phyloP scores from a whole-genome alignment of 352 stramenopile species.

The Pythium dissotocum region DNA sequence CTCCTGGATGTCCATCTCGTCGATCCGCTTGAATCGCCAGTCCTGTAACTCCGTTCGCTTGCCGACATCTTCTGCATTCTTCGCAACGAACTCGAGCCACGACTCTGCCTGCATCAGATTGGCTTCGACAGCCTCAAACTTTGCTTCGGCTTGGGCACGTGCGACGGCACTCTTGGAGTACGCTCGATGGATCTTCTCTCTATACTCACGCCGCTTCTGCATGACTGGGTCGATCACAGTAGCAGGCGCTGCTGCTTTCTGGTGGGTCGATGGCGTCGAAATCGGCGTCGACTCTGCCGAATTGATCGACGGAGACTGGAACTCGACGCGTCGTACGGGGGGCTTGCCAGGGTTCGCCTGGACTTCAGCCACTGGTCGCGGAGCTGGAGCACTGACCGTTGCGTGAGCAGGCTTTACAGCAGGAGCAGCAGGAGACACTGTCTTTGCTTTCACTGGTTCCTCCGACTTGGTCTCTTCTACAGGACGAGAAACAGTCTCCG shows the following conservation, averaged over 20 bases:
- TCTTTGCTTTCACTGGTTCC: not conserved
- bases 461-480: not conserved
- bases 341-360: not conserved
- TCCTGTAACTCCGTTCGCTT: conserved; percentile 77
- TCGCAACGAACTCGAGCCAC: conserved; percentile 60
- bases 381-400: not conserved
- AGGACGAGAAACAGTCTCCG: not conserved
- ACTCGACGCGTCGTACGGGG: not conserved
- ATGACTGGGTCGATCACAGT: conserved; percentile 9
- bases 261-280: not conserved
- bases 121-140: conserved; percentile 47
- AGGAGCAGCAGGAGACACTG: not conserved
- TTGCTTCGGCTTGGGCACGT: conserved; percentile 61
- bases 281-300: not conserved
- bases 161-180: conserved; percentile 61
- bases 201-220: conserved; percentile 13
- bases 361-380: not conserved
- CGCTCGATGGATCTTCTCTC: conserved; percentile 37
- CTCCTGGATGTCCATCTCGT: conserved; percentile 25
- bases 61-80: conserved; percentile 71
- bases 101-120: conserved; percentile 67
- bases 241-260: not conserved
- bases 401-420: not conserved
- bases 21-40: conserved; percentile 75
- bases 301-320: not conserved